These are phyloP conservation scores for Rubus idaeus DNA, from an alignment of 306 rosid species.

Conservation along the genomic window DNA sequence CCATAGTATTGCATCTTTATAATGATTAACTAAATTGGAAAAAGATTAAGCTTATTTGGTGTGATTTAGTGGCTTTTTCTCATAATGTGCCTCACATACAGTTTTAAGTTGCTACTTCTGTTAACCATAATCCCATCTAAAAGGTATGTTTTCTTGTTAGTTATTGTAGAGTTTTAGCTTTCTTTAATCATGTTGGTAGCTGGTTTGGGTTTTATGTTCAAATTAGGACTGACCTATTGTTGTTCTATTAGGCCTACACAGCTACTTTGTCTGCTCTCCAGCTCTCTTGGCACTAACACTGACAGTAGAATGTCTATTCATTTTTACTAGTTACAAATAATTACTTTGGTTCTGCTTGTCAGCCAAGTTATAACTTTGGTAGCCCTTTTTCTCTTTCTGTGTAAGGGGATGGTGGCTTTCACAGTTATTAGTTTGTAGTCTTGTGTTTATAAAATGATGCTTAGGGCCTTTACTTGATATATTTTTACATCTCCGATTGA, in stretches of 20 bases:
- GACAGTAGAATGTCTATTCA: background rate
- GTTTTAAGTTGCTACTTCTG: background rate
- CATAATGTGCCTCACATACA: background rate
- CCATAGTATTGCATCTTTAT: background rate
- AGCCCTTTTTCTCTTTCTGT: too few relatives aligned
- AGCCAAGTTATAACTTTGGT: background rate
- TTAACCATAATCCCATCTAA: background rate
- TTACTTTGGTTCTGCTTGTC: background rate
- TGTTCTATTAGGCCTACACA: background rate
- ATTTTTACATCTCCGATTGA: conserved; percentile 3
- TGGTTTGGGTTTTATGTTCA: background rate
- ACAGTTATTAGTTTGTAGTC: background rate
- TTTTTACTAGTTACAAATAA: background rate
- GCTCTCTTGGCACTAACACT: background rate
- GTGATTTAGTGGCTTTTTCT: background rate
- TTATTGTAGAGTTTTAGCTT: too few relatives aligned
- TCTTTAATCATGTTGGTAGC: too few relatives aligned
- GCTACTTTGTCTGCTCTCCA: too few relatives aligned
- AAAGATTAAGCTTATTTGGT: background rate
- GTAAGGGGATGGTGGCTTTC: too few relatives aligned
- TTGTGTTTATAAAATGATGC: conserved; percentile 13
- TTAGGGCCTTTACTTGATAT: background rate
- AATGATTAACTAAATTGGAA: background rate
- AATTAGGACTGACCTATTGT: background rate
- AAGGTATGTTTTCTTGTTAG: too few relatives aligned